Evolutionary conservation across 1,284 basidiomycete genomes (phyloP), one percentile per base, ranked within the genome.

Genomic region (Pisolithus thermaeus): DNA sequence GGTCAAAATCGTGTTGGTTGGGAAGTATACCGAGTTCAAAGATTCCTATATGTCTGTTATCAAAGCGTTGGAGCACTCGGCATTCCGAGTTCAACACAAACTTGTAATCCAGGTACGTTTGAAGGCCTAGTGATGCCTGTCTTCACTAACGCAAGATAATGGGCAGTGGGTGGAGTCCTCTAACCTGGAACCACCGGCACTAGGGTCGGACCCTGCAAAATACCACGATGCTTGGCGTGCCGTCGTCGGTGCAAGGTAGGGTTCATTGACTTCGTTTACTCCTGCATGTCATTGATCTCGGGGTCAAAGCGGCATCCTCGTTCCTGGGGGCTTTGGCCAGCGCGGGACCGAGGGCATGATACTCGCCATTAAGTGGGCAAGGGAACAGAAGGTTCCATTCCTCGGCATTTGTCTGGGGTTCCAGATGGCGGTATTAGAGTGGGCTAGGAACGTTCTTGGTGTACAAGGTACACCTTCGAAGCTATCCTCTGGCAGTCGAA

Each of bases 1-100:
- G 23, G 93, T 97, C 38, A 84, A 84, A 45, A 92, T 99, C 56
- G 93, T 91, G 20, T 75, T 99, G 37, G 93, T 99, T 20, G 96
- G 96, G 48, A 99, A 99, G 73, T 99, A 99, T 74, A 98, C 94
- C 6, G 87, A 94, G 55, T 76, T 99, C 48, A 91, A 96, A 70
- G 96, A 99, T 70, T 97, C 94, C 36, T 99, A 99, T 72, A 98
- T 98, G 91, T 94, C 90, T 36, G 97, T 99, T 49, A 88, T 88
- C 66, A 99, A 99, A 75, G 84, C 97, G 25, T 79, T 99, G 40
- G 96, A 99, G 70, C 96, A 99, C 71, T 93, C 96, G 5, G 91
- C 94, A 0, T 91, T 99, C 74, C 82, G 92, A 46, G 90, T 95
- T 57, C 87, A 86, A 54, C 78, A 92, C 55, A 95, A 91, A 66